Evolutionary conservation across 2,329 filamentous ascomycete species (phyloP).

Genomic region (Phyllosticta citribraziliensis): DNA sequence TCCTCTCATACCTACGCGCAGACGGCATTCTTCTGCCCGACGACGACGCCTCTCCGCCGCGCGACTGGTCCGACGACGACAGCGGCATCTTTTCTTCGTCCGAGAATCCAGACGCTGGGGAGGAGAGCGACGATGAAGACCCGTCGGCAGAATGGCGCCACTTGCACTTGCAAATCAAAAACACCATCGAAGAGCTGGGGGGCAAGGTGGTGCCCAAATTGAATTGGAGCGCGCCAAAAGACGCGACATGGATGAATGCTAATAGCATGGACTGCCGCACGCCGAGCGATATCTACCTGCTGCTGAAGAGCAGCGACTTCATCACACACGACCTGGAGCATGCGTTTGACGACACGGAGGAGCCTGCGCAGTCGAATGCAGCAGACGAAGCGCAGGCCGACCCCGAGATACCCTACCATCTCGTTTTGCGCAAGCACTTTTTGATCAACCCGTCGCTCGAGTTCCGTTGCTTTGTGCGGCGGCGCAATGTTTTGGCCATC

Average conservation of each 20-base stretch:
- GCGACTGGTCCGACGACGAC: slow-evolving; percentile 39
- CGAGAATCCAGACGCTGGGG: slow-evolving; percentile 37
- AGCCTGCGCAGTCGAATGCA: slow-evolving; percentile 17
- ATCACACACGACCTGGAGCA: slow-evolving; percentile 90
- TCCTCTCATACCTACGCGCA: slow-evolving; percentile 78
- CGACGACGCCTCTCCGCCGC: slow-evolving; percentile 42
- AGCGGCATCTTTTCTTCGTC: slow-evolving; percentile 41
- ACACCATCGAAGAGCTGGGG: slow-evolving; percentile 69
- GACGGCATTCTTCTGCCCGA: slow-evolving; percentile 86
- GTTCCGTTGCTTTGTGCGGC: slow-evolving; percentile 89
- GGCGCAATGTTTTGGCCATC: slow-evolving; percentile 68
- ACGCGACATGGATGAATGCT: slow-evolving; percentile 81
- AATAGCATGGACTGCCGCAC: slow-evolving; percentile 88
- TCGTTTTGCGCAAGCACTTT: slow-evolving; percentile 82
- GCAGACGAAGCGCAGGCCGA: slow-evolving; percentile 2
- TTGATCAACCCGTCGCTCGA: slow-evolving; percentile 83
- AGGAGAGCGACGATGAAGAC: slow-evolving; percentile 52
- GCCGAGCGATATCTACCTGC: slow-evolving; percentile 84
- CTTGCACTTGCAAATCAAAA: slow-evolving; percentile 66
- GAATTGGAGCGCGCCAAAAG: slow-evolving; percentile 96
- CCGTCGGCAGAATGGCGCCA: slow-evolving; percentile 54
- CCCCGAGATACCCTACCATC: slow-evolving; percentile 56
- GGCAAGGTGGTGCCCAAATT: slow-evolving; percentile 85
- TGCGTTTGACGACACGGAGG: slow-evolving; percentile 67
- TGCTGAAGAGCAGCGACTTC: slow-evolving; percentile 91